A percentile compares a stretch with the other conserved stretches of the same genome.
phyloP scores from a whole-genome alignment of 176 grass and related monocot species.

The Hordeum marinum region DNA sequence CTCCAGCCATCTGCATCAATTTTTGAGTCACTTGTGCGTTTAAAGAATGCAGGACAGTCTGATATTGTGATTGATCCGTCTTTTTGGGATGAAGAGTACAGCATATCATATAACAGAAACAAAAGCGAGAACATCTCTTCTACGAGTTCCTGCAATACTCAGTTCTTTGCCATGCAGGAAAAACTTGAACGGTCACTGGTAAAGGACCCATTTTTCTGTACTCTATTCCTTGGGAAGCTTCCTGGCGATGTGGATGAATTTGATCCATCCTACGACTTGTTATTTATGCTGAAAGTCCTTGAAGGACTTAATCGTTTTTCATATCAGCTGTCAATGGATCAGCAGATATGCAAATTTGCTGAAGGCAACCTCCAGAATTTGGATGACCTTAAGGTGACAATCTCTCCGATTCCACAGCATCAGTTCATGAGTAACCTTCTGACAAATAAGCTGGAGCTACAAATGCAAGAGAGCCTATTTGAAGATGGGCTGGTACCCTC shows the following conservation, averaged over 20 bases:
- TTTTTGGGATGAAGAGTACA: constrained; percentile 50
- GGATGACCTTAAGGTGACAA: constrained; percentile 33
- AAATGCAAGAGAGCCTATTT: constrained; percentile 59
- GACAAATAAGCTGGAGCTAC: constrained; percentile 60
- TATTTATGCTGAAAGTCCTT: constrained; percentile 57
- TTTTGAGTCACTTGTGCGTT: constrained; percentile 48
- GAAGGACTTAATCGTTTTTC: constrained; percentile 55
- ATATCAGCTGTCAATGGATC: constrained; percentile 38
- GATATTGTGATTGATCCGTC: constrained; percentile 37
- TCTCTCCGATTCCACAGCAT: constrained; percentile 40
- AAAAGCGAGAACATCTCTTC: constrained; percentile 9
- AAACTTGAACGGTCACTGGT: constrained; percentile 27
- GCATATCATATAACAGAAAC: constrained; percentile 43
- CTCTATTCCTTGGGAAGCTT: constrained; percentile 38
- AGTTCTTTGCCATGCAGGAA: not conserved
- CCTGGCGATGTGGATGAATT: constrained; percentile 47
- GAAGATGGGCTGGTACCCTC: constrained; percentile 37
- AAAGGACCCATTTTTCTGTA: constrained; percentile 46
- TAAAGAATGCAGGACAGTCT: constrained; percentile 21
- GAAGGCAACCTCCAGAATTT: constrained; percentile 41
- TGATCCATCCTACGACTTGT: constrained; percentile 40
- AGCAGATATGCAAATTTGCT: constrained; percentile 47
- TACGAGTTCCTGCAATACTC: not conserved
- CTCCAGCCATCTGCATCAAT: constrained; percentile 38
- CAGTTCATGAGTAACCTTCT: constrained; percentile 51